phyloP scores from a whole-genome alignment of 2,329 filamentous ascomycete genomes.

The Calycina marina region DNA sequence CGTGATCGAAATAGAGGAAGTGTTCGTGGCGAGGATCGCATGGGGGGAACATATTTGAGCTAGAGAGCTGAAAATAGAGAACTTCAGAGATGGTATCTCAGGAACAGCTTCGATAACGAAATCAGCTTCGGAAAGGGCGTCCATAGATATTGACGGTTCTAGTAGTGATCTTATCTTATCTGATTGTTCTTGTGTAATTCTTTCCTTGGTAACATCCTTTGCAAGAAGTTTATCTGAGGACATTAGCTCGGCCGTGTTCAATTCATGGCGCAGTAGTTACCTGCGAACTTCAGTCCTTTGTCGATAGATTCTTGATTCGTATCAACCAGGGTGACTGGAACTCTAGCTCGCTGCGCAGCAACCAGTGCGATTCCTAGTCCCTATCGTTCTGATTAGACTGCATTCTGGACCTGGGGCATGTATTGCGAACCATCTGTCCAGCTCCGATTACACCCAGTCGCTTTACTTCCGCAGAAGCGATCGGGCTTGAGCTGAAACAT shows the following conservation, averaged over 20 bases:
- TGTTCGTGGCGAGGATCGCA: conserved; percentile 90
- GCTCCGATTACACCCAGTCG: conserved; percentile 83
- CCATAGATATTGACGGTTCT: conserved; percentile 55
- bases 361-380: conserved; percentile 92
- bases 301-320: conserved; percentile 70
- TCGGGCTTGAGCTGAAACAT: conserved; percentile 55
- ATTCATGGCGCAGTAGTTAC: conserved; percentile 28
- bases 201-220: conserved; percentile 82
- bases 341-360: conserved; percentile 66
- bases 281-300: conserved; percentile 81
- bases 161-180: conserved; percentile 58
- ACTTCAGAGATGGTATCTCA: conserved; percentile 78
- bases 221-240: conserved; percentile 73
- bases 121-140: conserved; percentile 69
- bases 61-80: conserved; percentile 70
- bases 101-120: conserved; percentile 97
- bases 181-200: conserved; percentile 70
- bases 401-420: conserved; percentile 5
- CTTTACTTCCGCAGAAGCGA: conserved; percentile 59
- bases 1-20: conserved; percentile 96
- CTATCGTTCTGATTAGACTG: conserved; percentile 29
- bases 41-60: conserved; percentile 71
- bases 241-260: conserved; percentile 1
- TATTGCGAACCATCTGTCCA: conserved; percentile 68
- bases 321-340: conserved; percentile 80